These are phyloP conservation scores for Berkeleyomyces basicola DNA, from an alignment of 2,329 filamentous ascomycete species.

Conservation along the genomic window DNA sequence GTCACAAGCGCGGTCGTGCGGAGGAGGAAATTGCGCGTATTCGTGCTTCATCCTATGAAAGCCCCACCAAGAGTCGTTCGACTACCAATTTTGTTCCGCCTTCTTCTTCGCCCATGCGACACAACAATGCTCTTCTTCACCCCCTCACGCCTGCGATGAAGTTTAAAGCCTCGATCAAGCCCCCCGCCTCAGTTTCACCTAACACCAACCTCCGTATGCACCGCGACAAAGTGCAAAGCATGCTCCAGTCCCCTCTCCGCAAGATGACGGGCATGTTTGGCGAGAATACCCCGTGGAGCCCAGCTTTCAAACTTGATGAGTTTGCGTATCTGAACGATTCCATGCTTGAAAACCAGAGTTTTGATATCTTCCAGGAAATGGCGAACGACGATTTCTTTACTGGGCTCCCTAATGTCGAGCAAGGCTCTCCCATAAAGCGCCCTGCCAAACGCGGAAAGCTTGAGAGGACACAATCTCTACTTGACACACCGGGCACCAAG, in stretches of 20 bases:
- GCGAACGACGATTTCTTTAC: conserved; percentile 21
- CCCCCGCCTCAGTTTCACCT: conserved; percentile 67
- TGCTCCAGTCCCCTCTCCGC: conserved; percentile 60
- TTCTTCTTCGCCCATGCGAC: conserved; percentile 53
- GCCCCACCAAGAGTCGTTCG: conserved; percentile 56
- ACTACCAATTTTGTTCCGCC: conserved; percentile 33
- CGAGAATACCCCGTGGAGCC: conserved; percentile 43
- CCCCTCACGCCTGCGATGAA: conserved; percentile 75
- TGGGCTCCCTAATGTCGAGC: conserved; percentile 25
- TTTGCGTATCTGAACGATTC: conserved; percentile 30
- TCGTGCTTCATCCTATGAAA: conserved; percentile 83
- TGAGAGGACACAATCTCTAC: conserved; percentile 41
- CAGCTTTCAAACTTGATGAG: conserved; percentile 46
- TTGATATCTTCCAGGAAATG: conserved; percentile 42
- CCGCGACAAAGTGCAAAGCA: conserved; percentile 61
- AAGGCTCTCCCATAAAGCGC: conserved; percentile 51
- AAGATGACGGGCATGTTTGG: conserved; percentile 26
- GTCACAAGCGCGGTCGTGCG: conserved; percentile 74
- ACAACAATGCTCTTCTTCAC: conserved; percentile 42
- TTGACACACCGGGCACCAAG: conserved; percentile 7
- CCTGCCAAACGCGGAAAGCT: conserved; percentile 41
- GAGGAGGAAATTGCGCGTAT: conserved; percentile 93
- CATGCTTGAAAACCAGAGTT: conserved; percentile 27
- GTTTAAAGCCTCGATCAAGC: conserved; percentile 45
- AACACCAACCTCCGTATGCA: conserved; percentile 86